Evolutionary conservation across 2,329 filamentous ascomycete species (phyloP).

Genomic region (Cladobotryum mycophilum): DNA sequence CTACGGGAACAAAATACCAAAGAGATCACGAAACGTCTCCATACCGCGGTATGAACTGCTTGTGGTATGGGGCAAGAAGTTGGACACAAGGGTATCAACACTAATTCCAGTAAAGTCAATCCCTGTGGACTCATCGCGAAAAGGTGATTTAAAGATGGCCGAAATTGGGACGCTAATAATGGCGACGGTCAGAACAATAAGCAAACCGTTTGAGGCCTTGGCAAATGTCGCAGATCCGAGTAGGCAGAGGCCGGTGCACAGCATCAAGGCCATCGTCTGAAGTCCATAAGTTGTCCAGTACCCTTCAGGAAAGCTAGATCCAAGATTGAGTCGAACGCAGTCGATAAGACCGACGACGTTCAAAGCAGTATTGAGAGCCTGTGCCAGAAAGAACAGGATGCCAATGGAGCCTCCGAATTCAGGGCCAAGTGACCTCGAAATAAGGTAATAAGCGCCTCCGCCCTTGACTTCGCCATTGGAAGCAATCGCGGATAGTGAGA

Average conservation of each 20-base stretch:
- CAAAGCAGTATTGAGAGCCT: slow-evolving; percentile 78
- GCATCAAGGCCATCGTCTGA: slow-evolving; percentile 61
- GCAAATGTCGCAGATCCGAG: slow-evolving; percentile 76
- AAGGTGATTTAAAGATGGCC: slow-evolving; percentile 61
- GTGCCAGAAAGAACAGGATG: slow-evolving; percentile 84
- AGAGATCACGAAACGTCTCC: slow-evolving; percentile 72
- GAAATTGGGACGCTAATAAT: slow-evolving; percentile 80
- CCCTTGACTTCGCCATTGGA: slow-evolving; percentile 86
- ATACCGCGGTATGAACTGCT: slow-evolving; percentile 56
- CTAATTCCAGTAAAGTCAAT: slow-evolving; percentile 77
- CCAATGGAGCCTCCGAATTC: slow-evolving; percentile 88
- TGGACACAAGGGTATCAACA: slow-evolving; percentile 62
- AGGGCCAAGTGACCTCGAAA: slow-evolving; percentile 76
- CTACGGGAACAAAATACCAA: slow-evolving; percentile 75
- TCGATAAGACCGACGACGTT: slow-evolving; percentile 83
- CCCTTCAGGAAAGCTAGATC: slow-evolving; percentile 57
- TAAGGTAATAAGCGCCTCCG: slow-evolving; percentile 82
- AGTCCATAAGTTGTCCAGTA: slow-evolving; percentile 75
- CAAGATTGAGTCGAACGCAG: slow-evolving; percentile 72
- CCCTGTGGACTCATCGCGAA: slow-evolving; percentile 53
- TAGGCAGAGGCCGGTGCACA: slow-evolving; percentile 70
- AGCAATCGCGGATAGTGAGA: slow-evolving; percentile 82
- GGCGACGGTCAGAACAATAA: slow-evolving; percentile 64
- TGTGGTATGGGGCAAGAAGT: slow-evolving; percentile 64
- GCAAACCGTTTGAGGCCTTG: slow-evolving; percentile 69